Percentiles rank a stretch among this genome's conserved stretches.
phyloP scores from a whole-genome alignment of 73 alveolate genomes.

The Tetrahymena borealis region DNA sequence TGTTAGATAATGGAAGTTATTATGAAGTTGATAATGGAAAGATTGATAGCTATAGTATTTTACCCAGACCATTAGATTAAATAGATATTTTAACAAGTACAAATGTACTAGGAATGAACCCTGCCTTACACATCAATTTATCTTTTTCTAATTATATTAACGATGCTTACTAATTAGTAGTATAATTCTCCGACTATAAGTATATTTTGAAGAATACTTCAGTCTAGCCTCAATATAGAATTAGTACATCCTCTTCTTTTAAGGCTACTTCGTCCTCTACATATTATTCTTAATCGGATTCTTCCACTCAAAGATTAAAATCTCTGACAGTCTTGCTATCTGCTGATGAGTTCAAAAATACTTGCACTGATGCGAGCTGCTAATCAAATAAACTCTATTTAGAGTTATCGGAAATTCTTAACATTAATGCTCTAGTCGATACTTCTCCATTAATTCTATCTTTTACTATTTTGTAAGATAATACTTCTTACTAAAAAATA shows the following conservation, averaged over 20 bases:
- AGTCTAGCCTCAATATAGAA: neutral
- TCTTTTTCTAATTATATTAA: neutral
- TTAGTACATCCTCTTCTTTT: neutral
- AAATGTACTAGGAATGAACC: neutral
- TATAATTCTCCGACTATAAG: neutral
- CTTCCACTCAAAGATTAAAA: neutral
- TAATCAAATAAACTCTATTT: neutral
- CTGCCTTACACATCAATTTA: neutral
- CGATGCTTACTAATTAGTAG: neutral
- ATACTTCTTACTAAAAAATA: neutral
- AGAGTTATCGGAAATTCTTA: neutral
- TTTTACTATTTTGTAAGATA: neutral
- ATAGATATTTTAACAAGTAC: neutral
- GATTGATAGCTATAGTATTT: neutral
- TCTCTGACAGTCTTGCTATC: neutral
- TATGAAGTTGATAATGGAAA: neutral
- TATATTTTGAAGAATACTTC: neutral
- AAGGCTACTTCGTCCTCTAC: neutral
- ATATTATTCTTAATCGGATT: neutral
- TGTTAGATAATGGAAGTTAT: neutral
- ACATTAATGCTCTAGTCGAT: neutral
- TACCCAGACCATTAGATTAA: neutral
- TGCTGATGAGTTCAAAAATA: neutral
- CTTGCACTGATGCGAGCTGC: neutral
- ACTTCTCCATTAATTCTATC: neutral